Conservation (phyloP, 208 protist species). For the Trypanosoma cruzi region DNA sequence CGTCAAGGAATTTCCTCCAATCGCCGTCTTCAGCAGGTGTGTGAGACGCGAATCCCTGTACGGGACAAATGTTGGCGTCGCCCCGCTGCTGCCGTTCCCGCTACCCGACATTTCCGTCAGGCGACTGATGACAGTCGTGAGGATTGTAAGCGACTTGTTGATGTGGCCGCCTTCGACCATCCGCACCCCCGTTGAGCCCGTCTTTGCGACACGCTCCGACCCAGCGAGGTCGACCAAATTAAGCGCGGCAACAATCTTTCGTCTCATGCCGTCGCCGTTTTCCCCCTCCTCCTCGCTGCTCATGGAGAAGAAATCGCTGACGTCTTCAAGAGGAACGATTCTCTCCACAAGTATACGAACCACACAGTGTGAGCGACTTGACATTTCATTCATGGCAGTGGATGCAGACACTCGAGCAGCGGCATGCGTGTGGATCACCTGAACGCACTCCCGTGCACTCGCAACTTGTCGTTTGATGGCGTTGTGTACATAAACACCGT, state of each 20-base stretch:
- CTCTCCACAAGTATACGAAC: conserved; percentile 93
- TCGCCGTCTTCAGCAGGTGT: conserved; percentile 90
- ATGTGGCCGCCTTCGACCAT: conserved; percentile 94
- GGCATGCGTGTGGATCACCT: conserved; percentile 55
- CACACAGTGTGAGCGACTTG: conserved; percentile 96
- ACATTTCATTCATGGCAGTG: conserved; percentile 95
- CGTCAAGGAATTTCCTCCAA: conserved; percentile 96
- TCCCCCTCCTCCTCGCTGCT: conserved; percentile 22
- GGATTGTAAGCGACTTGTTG: conserved; percentile 84
- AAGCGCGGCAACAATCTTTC: conserved; percentile 56
- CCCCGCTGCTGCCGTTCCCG: conserved; percentile 2
- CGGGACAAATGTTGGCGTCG: conserved; percentile 64
- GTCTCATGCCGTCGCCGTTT: conserved; percentile 9
- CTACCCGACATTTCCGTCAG: conserved; percentile 33
- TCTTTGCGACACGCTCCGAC: conserved; percentile 94
- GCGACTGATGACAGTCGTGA: conserved; percentile 79
- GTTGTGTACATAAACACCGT: conserved; percentile 87
- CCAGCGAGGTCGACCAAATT: conserved; percentile 96
- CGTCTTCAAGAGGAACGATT: conserved; percentile 11
- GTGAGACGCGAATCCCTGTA: conserved; percentile 95
- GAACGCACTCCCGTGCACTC: conserved; percentile 55
- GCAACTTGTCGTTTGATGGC: conserved; percentile 54
- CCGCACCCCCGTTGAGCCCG: conserved; percentile 87
- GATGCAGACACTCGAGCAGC: conserved; percentile 56
- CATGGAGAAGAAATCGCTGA: conserved; percentile 10